Base-by-base conservation (phyloP, 352 stramenopile species). In the Blastocystis sp. region DNA sequence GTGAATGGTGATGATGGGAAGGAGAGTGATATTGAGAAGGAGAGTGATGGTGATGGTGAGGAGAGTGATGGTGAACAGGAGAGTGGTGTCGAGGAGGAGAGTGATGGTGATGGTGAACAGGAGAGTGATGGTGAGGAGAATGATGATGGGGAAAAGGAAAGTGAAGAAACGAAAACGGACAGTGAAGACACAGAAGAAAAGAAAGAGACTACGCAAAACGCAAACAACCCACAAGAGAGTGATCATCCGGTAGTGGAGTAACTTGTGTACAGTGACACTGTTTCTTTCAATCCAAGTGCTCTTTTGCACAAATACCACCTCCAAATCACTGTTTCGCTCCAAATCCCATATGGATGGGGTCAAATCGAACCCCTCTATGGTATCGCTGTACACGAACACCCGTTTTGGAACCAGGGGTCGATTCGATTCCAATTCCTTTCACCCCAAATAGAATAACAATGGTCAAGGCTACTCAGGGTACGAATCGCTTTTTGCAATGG, bases 401-500 rank as follows among this genome's bases (percentile, higher is more conserved):
- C 14, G 6, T 57, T 57, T 14, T 0, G 14, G 48, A 57, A 7
- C 48, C 48, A 57, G 48, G 48, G 48, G 48, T 57, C 14, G 6
- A 57, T 17, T 14, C 14, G 6, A 14, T 57, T 57, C 14, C 48
- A 14, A 57, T 57, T 57, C 66, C 66, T 76, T 76, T 76, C 34
- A 48, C 19, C 17, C 2, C 28, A 65, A 63, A 81, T 42, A 65
- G 42, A 81, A 65, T 63, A 11, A 19, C 38, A 81, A 81, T 81
- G 71, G 71, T 81, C 71, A 81, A 81, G 71, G 71, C 71, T 81
- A 81, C 71, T 45, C 43, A 81, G 71, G 71, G 71, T 81, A 52
- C 38, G 48, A 81, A 66, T 65, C 66, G 4, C 42, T 65, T 81
- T 81, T 81, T 60, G 19, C 24, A 66, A 45, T 81, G 19, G 71